A percentile compares a stretch with the other conserved stretches of the same genome.
These are phyloP conservation scores for Xylaria sp. DNA, from an alignment of 2,329 filamentous ascomycete genomes.

Conservation along the genomic window DNA sequence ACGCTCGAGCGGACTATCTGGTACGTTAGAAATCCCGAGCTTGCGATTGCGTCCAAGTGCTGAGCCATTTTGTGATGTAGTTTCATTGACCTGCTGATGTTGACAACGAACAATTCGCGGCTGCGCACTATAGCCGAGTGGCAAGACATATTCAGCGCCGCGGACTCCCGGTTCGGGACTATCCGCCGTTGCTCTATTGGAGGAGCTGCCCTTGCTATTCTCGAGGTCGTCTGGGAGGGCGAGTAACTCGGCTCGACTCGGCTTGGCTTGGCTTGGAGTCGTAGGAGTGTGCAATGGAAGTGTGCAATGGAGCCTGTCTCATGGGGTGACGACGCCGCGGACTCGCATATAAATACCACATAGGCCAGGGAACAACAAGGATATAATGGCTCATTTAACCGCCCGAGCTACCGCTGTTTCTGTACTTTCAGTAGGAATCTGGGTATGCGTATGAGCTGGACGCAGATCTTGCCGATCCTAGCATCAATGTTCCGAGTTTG, in stretches of 20 bases:
- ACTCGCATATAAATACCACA: too few relatives aligned
- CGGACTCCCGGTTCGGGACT: conserved; percentile 22
- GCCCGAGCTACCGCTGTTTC: too few relatives aligned
- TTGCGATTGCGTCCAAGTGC: neutral
- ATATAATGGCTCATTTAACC: too few relatives aligned
- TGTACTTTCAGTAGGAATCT: too few relatives aligned
- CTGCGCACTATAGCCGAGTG: conserved; percentile 23
- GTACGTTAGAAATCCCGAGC: neutral
- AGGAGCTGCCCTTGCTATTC: conserved; percentile 16
- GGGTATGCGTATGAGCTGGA: too few relatives aligned
- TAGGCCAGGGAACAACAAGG: too few relatives aligned
- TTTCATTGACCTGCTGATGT: conserved; percentile 13
- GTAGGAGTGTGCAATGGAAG: too few relatives aligned
- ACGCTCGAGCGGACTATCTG: conserved; percentile 2
- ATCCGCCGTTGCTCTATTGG: neutral
- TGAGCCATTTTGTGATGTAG: conserved; percentile 2
- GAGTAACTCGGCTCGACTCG: neutral
- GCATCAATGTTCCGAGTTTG: too few relatives aligned
- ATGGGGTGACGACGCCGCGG: too few relatives aligned
- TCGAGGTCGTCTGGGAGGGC: conserved; percentile 14
- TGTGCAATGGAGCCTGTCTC: too few relatives aligned
- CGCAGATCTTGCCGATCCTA: too few relatives aligned
- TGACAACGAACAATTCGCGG: conserved; percentile 21
- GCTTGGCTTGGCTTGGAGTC: too few relatives aligned
- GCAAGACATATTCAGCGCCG: conserved; percentile 18